These are phyloP conservation scores for Arthrobotrys megalospora DNA, from an alignment of 2,329 filamentous ascomycete species.

Conservation along the genomic window DNA sequence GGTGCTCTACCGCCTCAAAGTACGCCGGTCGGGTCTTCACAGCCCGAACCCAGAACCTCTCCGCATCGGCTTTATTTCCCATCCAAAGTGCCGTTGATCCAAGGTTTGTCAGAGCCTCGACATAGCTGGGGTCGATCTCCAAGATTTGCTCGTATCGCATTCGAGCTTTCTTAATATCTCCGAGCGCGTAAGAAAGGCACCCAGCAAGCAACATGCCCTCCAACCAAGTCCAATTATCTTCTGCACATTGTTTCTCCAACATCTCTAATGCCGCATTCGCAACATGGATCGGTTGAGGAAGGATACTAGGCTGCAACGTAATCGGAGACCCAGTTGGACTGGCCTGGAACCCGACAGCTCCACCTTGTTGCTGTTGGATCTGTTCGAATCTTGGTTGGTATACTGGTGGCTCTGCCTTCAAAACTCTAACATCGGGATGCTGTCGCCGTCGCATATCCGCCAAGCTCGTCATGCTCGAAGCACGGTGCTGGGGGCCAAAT, in stretches of 20 bases:
- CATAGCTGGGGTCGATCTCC: slow-evolving; percentile 73
- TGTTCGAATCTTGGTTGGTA: slow-evolving; percentile 55
- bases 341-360: slow-evolving; percentile 27
- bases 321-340: slow-evolving; percentile 49
- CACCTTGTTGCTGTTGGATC: background rate
- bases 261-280: slow-evolving; percentile 80
- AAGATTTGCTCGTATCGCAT: slow-evolving; percentile 73
- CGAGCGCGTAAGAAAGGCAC: slow-evolving; percentile 82
- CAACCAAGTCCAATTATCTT: slow-evolving; percentile 88
- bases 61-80: slow-evolving; percentile 84
- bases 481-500: slow-evolving; percentile 49
- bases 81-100: slow-evolving; percentile 90
- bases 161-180: slow-evolving; percentile 67
- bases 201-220: slow-evolving; percentile 93
- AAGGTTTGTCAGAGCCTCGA: slow-evolving; percentile 91
- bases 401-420: slow-evolving; percentile 50
- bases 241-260: slow-evolving; percentile 81
- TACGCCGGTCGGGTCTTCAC: slow-evolving; percentile 87
- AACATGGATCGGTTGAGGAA: slow-evolving; percentile 50
- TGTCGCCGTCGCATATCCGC: slow-evolving; percentile 49
- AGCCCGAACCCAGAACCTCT: slow-evolving; percentile 87
- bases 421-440: slow-evolving; percentile 48
- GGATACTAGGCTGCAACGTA: slow-evolving; percentile 35
- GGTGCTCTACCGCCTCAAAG: slow-evolving; percentile 94
- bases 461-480: slow-evolving; percentile 52